Percentiles rank a stretch among this genome's conserved stretches.
Conservation (phyloP, 441 rosid species). For the Iberis amara region DNA sequence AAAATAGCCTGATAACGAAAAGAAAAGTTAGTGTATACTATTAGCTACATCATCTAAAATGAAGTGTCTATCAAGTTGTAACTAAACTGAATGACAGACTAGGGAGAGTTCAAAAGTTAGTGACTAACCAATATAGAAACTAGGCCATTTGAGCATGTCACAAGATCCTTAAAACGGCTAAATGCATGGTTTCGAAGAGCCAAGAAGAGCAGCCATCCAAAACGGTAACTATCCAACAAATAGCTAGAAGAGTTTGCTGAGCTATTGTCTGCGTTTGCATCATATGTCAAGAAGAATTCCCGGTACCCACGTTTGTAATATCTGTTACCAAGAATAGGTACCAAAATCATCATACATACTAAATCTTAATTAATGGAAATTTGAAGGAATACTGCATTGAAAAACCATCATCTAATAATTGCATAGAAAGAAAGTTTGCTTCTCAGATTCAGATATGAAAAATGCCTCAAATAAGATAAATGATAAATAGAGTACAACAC, state of each 20-base stretch:
- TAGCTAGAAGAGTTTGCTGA: slow-evolving; percentile 38
- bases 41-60: not conserved
- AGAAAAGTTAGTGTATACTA: slow-evolving; percentile 21
- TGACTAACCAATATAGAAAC: slow-evolving; percentile 81
- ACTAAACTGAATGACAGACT: not conserved
- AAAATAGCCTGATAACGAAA: slow-evolving; percentile 62
- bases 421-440: slow-evolving; percentile 9
- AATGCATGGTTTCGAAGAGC: slow-evolving; percentile 83
- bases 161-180: slow-evolving; percentile 75
- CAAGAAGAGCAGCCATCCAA: slow-evolving; percentile 93
- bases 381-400: not conserved
- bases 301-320: slow-evolving; percentile 69
- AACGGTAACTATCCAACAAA: slow-evolving; percentile 56
- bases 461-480: slow-evolving; percentile 15
- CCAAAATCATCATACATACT: slow-evolving; percentile 8
- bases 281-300: slow-evolving; percentile 61
- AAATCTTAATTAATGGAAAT: not conserved
- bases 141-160: slow-evolving; percentile 79
- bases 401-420: slow-evolving; percentile 14
- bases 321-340: slow-evolving; percentile 40
- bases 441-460: not conserved
- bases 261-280: slow-evolving; percentile 44
- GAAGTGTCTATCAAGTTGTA: not conserved
- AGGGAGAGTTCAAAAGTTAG: slow-evolving; percentile 13
- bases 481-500: slow-evolving; percentile 4